A percentile compares a stretch with the other conserved stretches of the same genome.
These are phyloP conservation scores for Ettlia oleoabundans DNA, from an alignment of 139 green algal genomes.

Conservation along the genomic window DNA sequence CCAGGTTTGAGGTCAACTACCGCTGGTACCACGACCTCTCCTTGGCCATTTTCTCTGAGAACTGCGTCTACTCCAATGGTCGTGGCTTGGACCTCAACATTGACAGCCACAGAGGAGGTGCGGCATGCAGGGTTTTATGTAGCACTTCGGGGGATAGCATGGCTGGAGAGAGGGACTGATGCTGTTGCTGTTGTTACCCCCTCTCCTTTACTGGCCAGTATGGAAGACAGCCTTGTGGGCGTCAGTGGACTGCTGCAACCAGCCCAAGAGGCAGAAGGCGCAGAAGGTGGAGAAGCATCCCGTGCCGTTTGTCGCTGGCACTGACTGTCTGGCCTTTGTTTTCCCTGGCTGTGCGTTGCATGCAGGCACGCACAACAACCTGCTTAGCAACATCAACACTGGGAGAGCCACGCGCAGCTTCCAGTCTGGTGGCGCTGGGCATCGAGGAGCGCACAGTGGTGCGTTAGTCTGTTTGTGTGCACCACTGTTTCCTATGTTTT, in stretches of 20 bases:
- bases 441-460: slow-evolving; percentile 23
- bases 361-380: slow-evolving; percentile 27
- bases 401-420: slow-evolving; percentile 13
- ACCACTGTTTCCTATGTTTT: not conserved
- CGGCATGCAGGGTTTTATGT: not conserved
- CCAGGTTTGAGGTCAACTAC: slow-evolving; percentile 15
- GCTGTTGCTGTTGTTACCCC: not conserved
- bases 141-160: not conserved
- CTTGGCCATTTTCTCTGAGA: slow-evolving; percentile 20
- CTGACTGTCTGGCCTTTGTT: not conserved
- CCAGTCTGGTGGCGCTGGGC: not conserved
- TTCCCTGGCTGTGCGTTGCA: not conserved
- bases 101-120: slow-evolving; percentile 10
- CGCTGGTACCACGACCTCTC: slow-evolving; percentile 22
- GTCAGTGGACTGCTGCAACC: too few species aligned
- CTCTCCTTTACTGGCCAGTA: too few species aligned
- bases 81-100: slow-evolving; percentile 12
- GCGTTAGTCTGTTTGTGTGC: too few species aligned
- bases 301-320: not conserved
- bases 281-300: not conserved
- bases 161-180: too few species aligned
- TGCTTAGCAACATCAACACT: slow-evolving; percentile 7
- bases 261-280: not conserved
- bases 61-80: slow-evolving; percentile 9
- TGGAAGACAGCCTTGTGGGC: too few species aligned